phyloP scores from a whole-genome alignment of 2,329 filamentous ascomycete species.

The Aspergillus udagawae region DNA sequence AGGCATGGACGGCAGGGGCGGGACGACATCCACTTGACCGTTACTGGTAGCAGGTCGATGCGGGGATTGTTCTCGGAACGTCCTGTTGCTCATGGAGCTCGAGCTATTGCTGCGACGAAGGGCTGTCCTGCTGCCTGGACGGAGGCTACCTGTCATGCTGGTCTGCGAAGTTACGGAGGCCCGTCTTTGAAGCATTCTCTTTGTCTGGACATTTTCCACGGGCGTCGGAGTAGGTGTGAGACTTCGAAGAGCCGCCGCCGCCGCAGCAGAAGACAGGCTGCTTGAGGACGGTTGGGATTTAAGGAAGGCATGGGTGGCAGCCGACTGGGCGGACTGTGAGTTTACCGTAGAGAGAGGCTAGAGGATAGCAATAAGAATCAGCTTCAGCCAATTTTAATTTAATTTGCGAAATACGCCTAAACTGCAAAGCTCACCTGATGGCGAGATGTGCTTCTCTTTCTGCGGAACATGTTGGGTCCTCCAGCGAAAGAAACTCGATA shows the following conservation, averaged over 20 bases:
- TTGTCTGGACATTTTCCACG: slow-evolving; percentile 80
- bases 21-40: slow-evolving; percentile 49
- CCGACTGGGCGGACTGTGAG: slow-evolving; percentile 70
- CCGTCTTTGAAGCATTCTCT: slow-evolving; percentile 71
- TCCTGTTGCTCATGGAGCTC: slow-evolving; percentile 82
- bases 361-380: neutral
- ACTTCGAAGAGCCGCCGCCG: slow-evolving; percentile 77
- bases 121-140: slow-evolving; percentile 36
- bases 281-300: slow-evolving; percentile 60
- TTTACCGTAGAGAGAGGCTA: slow-evolving; percentile 62
- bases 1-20: slow-evolving; percentile 74
- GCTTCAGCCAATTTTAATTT: neutral
- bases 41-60: slow-evolving; percentile 42
- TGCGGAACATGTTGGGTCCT: slow-evolving; percentile 36
- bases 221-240: slow-evolving; percentile 73
- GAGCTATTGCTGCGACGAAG: slow-evolving; percentile 66
- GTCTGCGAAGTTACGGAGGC: slow-evolving; percentile 67
- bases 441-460: slow-evolving; percentile 42
- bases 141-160: slow-evolving; percentile 44
- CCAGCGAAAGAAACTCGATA: slow-evolving; percentile 1
- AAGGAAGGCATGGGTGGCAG: slow-evolving; percentile 76
- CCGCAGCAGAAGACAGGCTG: slow-evolving; percentile 77
- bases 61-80: slow-evolving; percentile 75
- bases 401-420: neutral
- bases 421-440: slow-evolving; percentile 21